Evolutionary conservation across 2,329 filamentous ascomycete genomes (phyloP), one percentile per base, ranked within the genome.

Genomic region (Akanthomyces muscarius): DNA sequence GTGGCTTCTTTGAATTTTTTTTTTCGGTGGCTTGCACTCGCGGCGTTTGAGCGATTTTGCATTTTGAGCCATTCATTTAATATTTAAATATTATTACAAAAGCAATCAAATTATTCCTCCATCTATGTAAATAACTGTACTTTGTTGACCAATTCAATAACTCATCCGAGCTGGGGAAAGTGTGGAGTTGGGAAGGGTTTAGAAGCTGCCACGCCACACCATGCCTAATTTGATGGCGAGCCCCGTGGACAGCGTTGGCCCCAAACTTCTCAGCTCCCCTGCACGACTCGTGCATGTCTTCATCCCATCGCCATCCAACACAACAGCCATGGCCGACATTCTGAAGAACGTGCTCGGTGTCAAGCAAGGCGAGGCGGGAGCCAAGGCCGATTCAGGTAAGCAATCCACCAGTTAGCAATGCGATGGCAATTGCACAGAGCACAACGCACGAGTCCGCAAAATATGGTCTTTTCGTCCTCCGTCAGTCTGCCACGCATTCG

Each of bases 301-400:
- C 54, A 42, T 56, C 62, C 50, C 60, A 45, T 64, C 66, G 45
- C 63, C 65, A 65, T 60, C 66, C 66, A 67, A 69, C 64, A 63
- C 68, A 68, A 71, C 68, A 70, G 73, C 65, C 73, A 86, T 86
- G 83, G 83, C 83, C 68, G 79, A 83, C 70, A 76, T 89, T 68
- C 73, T 90, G 69, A 89, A 89, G 77, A 86, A 85, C 72, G 76
- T 91, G 71, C 85, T 92, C 70, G 88, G 88, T 71, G 87, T 84
- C 73, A 88, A 90, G 80, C 68, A 71, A n/a, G 68, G 66, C 63
- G 62, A 70, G 62, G 80, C 86, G 66, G 76, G 78, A 53, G 79
- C 79, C 67, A 81, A 80, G 68, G 76, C 80, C 64, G 88, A 91
- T 76, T 83, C 87, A 69, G 89, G 89, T 91, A 80, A 71, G 84